A percentile compares a stretch with the other conserved stretches of the same genome.
Conservation (phyloP, 805 yeast genomes). For the Candida glaebosa region DNA sequence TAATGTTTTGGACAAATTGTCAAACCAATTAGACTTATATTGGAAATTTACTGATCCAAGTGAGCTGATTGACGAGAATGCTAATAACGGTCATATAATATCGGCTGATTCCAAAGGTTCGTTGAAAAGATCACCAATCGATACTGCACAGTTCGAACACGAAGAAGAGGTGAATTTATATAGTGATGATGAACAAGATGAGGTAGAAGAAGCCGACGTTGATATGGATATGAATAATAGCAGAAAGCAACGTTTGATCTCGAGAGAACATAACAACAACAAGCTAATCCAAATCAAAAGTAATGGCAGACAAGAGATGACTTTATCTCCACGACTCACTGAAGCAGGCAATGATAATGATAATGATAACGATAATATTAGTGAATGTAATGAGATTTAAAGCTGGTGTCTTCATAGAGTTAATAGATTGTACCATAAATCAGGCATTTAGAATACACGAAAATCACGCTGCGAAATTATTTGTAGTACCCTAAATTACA, state of each 20-base stretch:
- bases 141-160: slow-evolving; percentile 1
- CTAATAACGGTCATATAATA: not conserved
- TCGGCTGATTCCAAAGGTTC: not conserved
- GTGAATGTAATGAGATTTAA: slow-evolving; percentile 4
- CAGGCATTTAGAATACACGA: too few relatives aligned
- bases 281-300: slow-evolving; percentile 22
- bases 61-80: slow-evolving; percentile 5
- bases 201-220: slow-evolving; percentile 7
- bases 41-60: slow-evolving; percentile 6
- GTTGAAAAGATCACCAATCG: slow-evolving; percentile 1
- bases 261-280: slow-evolving; percentile 19
- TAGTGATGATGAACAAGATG: slow-evolving; percentile 11
- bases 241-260: slow-evolving; percentile 24
- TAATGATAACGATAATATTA: slow-evolving; percentile 1
- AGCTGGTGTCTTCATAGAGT: too few relatives aligned
- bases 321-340: slow-evolving; percentile 17
- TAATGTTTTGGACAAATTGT: slow-evolving; percentile 11
- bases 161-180: slow-evolving; percentile 5
- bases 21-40: slow-evolving; percentile 13
- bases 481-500: too few relatives aligned
- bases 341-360: not conserved
- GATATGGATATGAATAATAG: slow-evolving; percentile 13
- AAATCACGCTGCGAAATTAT: too few relatives aligned
- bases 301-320: slow-evolving; percentile 18
- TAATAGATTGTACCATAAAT: too few relatives aligned